Base-by-base conservation (phyloP, 2,329 filamentous ascomycete genomes). In the Aureobasidium sp. region DNA sequence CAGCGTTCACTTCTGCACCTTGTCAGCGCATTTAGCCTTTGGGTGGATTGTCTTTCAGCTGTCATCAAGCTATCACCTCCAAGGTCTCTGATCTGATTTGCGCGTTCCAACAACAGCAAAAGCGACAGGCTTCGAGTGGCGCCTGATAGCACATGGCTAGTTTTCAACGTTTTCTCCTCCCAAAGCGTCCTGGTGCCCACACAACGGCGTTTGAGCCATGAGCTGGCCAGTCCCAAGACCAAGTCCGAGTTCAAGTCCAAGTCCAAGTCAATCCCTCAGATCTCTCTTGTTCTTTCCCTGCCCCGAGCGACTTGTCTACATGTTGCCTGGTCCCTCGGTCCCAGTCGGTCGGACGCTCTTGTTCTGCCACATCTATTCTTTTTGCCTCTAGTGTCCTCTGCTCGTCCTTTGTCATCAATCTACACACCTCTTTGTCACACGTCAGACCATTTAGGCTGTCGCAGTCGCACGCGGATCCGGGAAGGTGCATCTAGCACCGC, bases 141-240 rank as follows among this genome's bases (percentile, higher is more conserved):
- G 57, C 57, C 6, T 29, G 35, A 60, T 50, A 50, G 44, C 44
- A 59, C 45, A 59, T 42, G 44, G 44, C 44, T 60, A 50, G 57
- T 42, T 39, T 60, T 50, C 57, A 60, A 60, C 42, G 44, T 60
- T 60, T 60, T 42, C 33, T 50, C 31, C 35, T 40, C 45, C 57
- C 42, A 40, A 59, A 39, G 19, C 37, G 56, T 59, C 22, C 35
- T 49, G 57, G 45, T 60, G 57, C 24, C 45, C 57, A 49, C 57
- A 60, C 33, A 60, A 60, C 57, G 57, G 44, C 45, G 57, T 60
- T 50, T 60, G 44, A 49, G 40, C 44, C 57, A 31, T 22, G 45
- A 50, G 57, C 57, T 47, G 35, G 56, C 29, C n/a, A 29, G 24
- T 59, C 33, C 22, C 33, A 27, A 17, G 27, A 4, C 27, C 8